Evolutionary conservation across 2,329 filamentous ascomycete species (phyloP).

Genomic region (Zasmidium cellare): DNA sequence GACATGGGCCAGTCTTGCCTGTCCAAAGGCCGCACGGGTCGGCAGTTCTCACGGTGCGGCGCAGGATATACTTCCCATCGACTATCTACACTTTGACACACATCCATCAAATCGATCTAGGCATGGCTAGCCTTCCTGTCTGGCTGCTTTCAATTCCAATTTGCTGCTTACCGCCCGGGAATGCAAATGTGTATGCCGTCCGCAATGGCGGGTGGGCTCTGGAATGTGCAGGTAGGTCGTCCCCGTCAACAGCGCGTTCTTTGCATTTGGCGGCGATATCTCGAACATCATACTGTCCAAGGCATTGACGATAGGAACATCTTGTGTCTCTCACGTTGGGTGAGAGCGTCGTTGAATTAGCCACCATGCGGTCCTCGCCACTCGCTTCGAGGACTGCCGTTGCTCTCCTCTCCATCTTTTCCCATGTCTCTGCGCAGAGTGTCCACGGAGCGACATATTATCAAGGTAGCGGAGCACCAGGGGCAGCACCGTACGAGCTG

Average conservation of each 20-base stretch:
- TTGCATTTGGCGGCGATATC: slow-evolving; percentile 1
- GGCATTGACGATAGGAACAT: not conserved
- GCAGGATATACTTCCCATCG: not conserved
- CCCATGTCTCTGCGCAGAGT: slow-evolving; percentile 25
- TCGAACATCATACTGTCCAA: not conserved
- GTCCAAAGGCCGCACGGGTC: not conserved
- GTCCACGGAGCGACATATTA: slow-evolving; percentile 27
- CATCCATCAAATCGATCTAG: not conserved
- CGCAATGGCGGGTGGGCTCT: slow-evolving; percentile 5
- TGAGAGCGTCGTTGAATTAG: not conserved
- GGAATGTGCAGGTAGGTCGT: slow-evolving; percentile 24
- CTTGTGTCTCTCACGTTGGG: not conserved
- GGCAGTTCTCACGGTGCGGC: not conserved
- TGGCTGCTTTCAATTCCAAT: not conserved
- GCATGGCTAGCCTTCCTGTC: not conserved
- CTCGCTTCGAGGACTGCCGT: slow-evolving; percentile 24
- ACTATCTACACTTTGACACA: not conserved
- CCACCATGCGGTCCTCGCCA: slow-evolving; percentile 28
- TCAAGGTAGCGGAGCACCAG: slow-evolving; percentile 31
- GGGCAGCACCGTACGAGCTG: slow-evolving; percentile 28
- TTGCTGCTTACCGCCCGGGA: slow-evolving; percentile 3
- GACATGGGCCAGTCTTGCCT: not conserved
- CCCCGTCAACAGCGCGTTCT: slow-evolving; percentile 23
- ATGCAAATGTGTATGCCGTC: slow-evolving; percentile 9
- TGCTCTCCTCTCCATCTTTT: slow-evolving; percentile 20